Percentiles rank a stretch among this genome's conserved stretches.
phyloP scores from a whole-genome alignment of 2,329 filamentous ascomycete genomes.

The Paecilomyces variotii region DNA sequence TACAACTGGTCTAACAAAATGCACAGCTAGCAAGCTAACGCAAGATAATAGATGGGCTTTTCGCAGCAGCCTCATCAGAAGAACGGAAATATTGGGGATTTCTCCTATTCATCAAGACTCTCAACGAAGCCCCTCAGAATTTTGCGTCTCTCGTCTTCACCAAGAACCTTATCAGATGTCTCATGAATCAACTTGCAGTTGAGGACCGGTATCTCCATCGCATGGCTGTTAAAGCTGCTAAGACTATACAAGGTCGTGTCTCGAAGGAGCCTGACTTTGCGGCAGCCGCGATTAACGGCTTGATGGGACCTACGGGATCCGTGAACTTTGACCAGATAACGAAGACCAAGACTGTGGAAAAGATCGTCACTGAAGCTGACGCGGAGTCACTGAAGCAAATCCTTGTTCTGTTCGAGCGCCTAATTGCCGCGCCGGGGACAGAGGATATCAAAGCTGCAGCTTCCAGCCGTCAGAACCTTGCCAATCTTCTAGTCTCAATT shows the following conservation, averaged over 20 bases:
- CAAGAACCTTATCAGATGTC: conserved; percentile 69
- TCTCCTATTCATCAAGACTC: conserved; percentile 70
- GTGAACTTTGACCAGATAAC: conserved; percentile 81
- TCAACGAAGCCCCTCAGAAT: conserved; percentile 46
- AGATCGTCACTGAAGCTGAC: conserved; percentile 56
- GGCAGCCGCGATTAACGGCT: conserved; percentile 52
- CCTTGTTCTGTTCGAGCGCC: conserved; percentile 43
- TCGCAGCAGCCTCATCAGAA: conserved; percentile 71
- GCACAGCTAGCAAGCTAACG: background rate
- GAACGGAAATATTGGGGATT: conserved; percentile 91
- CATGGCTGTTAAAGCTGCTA: conserved; percentile 68
- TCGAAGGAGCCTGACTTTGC: conserved; percentile 54
- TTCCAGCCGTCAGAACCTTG: conserved; percentile 40
- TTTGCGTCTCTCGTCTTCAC: conserved; percentile 62
- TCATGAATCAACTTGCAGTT: conserved; percentile 75
- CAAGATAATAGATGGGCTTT: conserved; percentile 62
- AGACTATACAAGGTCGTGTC: conserved; percentile 58
- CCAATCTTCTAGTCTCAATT: conserved; percentile 45
- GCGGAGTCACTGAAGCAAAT: conserved; percentile 44
- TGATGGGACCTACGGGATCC: conserved; percentile 63
- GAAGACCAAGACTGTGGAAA: conserved; percentile 76
- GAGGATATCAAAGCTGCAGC: conserved; percentile 40
- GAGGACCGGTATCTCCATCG: conserved; percentile 72
- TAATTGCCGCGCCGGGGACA: conserved; percentile 40
- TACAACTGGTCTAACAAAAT: conserved; percentile 9